Evolutionary conservation across 192 early-diverging fungal genomes (phyloP).

Genomic region (Backusella westeae): DNA sequence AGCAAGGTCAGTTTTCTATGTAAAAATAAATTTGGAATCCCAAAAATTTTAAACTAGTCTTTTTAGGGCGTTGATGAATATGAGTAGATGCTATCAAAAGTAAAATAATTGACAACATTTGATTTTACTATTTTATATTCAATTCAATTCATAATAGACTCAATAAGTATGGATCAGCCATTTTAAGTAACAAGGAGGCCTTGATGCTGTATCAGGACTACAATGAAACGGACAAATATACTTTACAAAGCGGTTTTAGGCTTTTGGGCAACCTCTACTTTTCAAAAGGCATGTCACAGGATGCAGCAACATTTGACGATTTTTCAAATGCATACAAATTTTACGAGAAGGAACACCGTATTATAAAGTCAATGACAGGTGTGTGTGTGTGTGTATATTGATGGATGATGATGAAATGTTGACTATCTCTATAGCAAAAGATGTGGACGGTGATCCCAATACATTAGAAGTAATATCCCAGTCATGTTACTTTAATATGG

Average conservation of each 20-base stretch:
- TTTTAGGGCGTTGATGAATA: neutral
- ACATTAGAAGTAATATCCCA: neutral
- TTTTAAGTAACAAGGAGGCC: neutral
- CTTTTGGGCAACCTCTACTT: conserved; percentile 18
- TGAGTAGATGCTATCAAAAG: conserved; percentile 14
- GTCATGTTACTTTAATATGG: conserved; percentile 1
- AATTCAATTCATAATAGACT: conserved; percentile 8
- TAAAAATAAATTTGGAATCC: too few species aligned
- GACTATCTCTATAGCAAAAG: neutral
- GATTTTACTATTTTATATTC: too few species aligned
- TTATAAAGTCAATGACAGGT: conserved; percentile 5
- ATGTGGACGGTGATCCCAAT: neutral
- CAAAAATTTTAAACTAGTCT: too few species aligned
- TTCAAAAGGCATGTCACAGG: conserved; percentile 5
- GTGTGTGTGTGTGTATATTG: neutral
- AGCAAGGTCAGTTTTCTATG: neutral
- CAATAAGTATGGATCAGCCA: neutral
- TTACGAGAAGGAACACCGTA: conserved; percentile 16
- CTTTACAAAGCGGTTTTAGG: conserved; percentile 17
- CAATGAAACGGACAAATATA: neutral
- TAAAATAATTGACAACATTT: neutral
- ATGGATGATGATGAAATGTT: neutral
- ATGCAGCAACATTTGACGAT: conserved; percentile 8
- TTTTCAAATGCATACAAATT: conserved; percentile 18
- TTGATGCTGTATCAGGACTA: conserved; percentile 4